Percentiles rank a stretch among this genome's conserved stretches.
phyloP scores from a whole-genome alignment of 2,329 filamentous ascomycete species.

The Emericellopsis cladophorae region DNA sequence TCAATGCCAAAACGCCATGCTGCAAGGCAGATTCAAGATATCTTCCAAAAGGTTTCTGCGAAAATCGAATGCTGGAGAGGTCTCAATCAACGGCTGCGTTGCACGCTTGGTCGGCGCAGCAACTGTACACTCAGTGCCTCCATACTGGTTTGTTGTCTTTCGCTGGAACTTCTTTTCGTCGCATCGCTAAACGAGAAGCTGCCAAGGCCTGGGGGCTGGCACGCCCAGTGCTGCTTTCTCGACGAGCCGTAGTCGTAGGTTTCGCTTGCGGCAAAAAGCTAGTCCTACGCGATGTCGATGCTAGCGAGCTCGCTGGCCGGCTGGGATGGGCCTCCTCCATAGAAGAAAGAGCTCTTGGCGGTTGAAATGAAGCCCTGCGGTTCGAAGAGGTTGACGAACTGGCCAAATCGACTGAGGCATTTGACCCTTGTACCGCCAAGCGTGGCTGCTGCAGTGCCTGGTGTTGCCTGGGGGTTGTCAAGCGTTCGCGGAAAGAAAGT shows the following conservation, averaged over 20 bases:
- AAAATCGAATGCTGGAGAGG: no score
- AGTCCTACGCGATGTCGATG: slow-evolving; percentile 31
- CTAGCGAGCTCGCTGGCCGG: slow-evolving; percentile 45
- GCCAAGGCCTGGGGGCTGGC: slow-evolving; percentile 34
- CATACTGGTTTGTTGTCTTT: slow-evolving; percentile 36
- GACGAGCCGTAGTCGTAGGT: slow-evolving; percentile 21
- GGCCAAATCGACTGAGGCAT: slow-evolving; percentile 29
- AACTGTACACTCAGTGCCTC: slow-evolving; percentile 19
- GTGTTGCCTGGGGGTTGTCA: slow-evolving; percentile 32
- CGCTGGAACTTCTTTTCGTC: slow-evolving; percentile 20
- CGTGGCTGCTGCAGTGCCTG: slow-evolving; percentile 25
- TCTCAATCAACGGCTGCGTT: no score
- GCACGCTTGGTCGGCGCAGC: no score
- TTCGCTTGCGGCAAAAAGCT: slow-evolving; percentile 34
- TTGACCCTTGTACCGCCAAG: slow-evolving; percentile 23
- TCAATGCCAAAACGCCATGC: no score
- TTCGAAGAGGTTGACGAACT: slow-evolving; percentile 25
- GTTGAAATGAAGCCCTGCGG: slow-evolving; percentile 41
- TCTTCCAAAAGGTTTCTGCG: no score
- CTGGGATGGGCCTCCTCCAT: slow-evolving; percentile 15
- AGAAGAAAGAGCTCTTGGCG: slow-evolving; percentile 20
- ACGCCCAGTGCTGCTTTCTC: slow-evolving; percentile 25
- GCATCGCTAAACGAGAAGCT: slow-evolving; percentile 30
- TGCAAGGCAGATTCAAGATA: no score
- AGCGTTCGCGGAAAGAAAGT: slow-evolving; percentile 41